Conservation (phyloP, 306 rosid genomes). For the Dalbergia cultrata region DNA sequence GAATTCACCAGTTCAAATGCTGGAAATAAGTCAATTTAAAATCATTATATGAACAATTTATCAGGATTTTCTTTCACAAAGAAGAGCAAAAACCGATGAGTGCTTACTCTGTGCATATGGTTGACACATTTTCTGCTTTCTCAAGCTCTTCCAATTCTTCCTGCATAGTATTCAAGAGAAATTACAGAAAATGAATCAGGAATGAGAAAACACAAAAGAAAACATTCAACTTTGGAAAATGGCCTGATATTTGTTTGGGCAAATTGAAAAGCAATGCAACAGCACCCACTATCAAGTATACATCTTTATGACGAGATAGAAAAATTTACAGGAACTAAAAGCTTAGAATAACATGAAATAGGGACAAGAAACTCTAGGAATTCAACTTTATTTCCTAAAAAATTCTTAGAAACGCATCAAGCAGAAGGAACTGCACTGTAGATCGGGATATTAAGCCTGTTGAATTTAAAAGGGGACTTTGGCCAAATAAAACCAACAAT, state of each 20-base stretch:
- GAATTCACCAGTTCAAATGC: conserved; percentile 10
- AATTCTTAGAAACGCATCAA: too few relatives aligned
- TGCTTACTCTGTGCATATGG: conserved; percentile 67
- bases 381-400: too few relatives aligned
- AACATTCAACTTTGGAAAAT: neutral
- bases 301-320: neutral
- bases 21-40: neutral
- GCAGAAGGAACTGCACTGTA: too few relatives aligned
- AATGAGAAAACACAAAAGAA: neutral
- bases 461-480: too few relatives aligned
- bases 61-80: neutral
- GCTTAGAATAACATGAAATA: neutral
- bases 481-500: too few relatives aligned
- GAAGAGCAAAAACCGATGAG: neutral
- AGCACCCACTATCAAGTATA: neutral
- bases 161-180: conserved; percentile 50
- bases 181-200: conserved; percentile 1
- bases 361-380: neutral
- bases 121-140: conserved; percentile 62
- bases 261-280: neutral
- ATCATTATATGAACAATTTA: conserved; percentile 4
- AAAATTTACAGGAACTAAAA: neutral
- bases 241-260: neutral
- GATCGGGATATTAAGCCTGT: too few relatives aligned
- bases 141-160: conserved; percentile 76